Percentiles rank a stretch among this genome's conserved stretches.
Conservation (phyloP, 164 flowering plant genomes). For the Aristolochia fimbriata region DNA sequence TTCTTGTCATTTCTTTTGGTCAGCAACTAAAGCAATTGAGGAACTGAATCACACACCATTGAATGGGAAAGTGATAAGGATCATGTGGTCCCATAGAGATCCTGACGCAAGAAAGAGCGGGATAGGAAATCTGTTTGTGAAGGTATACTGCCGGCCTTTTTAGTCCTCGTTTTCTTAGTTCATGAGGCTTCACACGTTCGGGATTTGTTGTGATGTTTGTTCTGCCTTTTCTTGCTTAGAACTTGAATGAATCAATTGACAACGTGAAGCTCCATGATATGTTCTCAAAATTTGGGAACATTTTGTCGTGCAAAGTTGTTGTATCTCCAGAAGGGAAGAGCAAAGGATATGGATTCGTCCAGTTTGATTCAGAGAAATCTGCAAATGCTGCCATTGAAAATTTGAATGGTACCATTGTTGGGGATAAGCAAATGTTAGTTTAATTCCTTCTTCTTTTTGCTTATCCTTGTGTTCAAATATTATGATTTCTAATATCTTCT, state of each 20-base stretch:
- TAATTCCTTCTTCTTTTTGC: background rate
- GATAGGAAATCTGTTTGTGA: constrained; percentile 73
- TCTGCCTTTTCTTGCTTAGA: constrained; percentile 28
- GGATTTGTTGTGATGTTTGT: background rate
- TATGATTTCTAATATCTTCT: too few species aligned
- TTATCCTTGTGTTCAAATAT: background rate
- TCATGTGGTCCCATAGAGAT: constrained; percentile 65
- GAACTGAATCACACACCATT: constrained; percentile 43
- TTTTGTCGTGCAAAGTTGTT: constrained; percentile 74
- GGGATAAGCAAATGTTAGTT: constrained; percentile 58
- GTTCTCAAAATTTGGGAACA: constrained; percentile 55
- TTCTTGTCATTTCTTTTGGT: constrained; percentile 1
- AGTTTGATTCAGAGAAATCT: constrained; percentile 64
- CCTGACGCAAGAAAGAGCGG: constrained; percentile 70
- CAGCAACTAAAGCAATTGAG: constrained; percentile 64
- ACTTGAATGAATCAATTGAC: constrained; percentile 50
- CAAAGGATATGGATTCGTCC: constrained; percentile 84
- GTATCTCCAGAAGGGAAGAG: constrained; percentile 70
- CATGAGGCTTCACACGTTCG: background rate
- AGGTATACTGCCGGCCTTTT: constrained; percentile 30
- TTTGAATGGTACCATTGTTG: constrained; percentile 40
- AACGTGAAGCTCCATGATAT: constrained; percentile 47
- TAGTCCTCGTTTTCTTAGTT: background rate
- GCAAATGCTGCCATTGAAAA: constrained; percentile 61
- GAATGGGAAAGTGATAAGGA: constrained; percentile 61